Conservation (phyloP, 768 basidiomycete genomes). For the Serendipita indica region DNA sequence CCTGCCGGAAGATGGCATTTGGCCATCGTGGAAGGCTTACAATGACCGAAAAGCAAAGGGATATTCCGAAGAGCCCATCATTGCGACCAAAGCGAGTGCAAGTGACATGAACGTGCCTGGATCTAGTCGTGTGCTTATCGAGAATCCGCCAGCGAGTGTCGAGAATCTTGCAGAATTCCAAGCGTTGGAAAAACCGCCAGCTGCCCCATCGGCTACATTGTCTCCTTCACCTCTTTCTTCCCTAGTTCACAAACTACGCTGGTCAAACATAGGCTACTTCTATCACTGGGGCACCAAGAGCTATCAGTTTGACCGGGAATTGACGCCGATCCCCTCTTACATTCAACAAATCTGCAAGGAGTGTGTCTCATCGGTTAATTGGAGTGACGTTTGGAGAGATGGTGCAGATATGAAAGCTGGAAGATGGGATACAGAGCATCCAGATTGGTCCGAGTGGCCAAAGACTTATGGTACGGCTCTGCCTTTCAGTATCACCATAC, state of each 20-base stretch:
- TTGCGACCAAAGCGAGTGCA: constrained; percentile 34
- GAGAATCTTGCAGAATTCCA: constrained; percentile 40
- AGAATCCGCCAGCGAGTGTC: constrained; percentile 53
- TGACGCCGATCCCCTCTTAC: constrained; percentile 42
- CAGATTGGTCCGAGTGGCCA: constrained; percentile 61
- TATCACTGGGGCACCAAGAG: constrained; percentile 97
- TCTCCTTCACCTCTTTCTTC: constrained; percentile 34
- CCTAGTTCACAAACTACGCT: constrained; percentile 66
- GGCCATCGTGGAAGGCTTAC: constrained; percentile 35
- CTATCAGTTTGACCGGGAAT: constrained; percentile 71
- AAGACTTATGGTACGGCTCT: constrained; percentile 53
- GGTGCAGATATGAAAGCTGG: constrained; percentile 21
- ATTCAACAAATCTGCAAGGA: constrained; percentile 44
- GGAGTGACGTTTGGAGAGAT: constrained; percentile 46
- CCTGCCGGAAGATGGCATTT: constrained; percentile 62
- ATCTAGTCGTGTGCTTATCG: constrained; percentile 44
- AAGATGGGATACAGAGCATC: constrained; percentile 37
- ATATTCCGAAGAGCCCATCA: constrained; percentile 11
- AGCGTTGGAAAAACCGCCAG: constrained; percentile 42
- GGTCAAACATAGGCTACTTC: constrained; percentile 92
- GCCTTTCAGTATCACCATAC: neutral
- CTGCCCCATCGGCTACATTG: constrained; percentile 48
- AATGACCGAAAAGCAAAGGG: neutral
- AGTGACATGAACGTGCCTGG: constrained; percentile 13
- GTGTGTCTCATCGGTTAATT: constrained; percentile 50